phyloP scores from a whole-genome alignment of 805 yeast genomes.

The Blastobotrys americana region DNA sequence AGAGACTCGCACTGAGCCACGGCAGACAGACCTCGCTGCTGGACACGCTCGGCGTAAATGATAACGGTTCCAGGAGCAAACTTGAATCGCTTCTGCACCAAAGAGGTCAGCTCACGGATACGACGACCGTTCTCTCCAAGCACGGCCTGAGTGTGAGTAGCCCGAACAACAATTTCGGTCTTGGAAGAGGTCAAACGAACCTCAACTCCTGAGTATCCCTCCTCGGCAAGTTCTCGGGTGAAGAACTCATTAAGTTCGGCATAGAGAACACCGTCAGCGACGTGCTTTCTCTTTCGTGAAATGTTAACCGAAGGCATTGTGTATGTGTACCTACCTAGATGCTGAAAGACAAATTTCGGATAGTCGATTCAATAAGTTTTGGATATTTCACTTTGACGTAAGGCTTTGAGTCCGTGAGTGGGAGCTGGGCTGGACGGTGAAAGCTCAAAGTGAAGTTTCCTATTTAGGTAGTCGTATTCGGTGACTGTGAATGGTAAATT shows the following conservation, averaged over 20 bases:
- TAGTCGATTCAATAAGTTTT: background rate
- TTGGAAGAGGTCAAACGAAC: slow-evolving; percentile 97
- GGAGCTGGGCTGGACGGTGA: background rate
- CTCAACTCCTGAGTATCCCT: slow-evolving; percentile 99
- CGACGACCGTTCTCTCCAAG: slow-evolving; percentile 99
- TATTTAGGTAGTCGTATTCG: background rate
- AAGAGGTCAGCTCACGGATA: slow-evolving; percentile 96
- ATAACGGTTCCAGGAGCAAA: slow-evolving; percentile 87
- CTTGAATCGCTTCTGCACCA: slow-evolving; percentile 98
- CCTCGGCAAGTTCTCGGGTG: slow-evolving; percentile 99
- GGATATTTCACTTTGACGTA: background rate
- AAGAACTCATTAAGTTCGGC: slow-evolving; percentile 99
- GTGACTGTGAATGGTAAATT: background rate
- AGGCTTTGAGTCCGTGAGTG: slow-evolving; percentile 3
- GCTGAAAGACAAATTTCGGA: slow-evolving; percentile 5
- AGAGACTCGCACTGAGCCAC: slow-evolving; percentile 99
- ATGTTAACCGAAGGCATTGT: slow-evolving; percentile 41
- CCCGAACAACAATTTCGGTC: slow-evolving; percentile 98
- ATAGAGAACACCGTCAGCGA: slow-evolving; percentile 99
- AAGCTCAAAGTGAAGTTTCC: background rate
- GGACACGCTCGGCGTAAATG: slow-evolving; percentile 97
- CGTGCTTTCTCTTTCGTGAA: slow-evolving; percentile 98
- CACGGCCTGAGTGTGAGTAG: slow-evolving; percentile 97
- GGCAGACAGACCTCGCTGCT: slow-evolving; percentile 98
- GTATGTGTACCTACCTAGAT: too few relatives aligned